Evolutionary conservation across 2,329 filamentous ascomycete genomes (phyloP), one percentile per base, ranked within the genome.

Genomic region (Claviceps capensis): DNA sequence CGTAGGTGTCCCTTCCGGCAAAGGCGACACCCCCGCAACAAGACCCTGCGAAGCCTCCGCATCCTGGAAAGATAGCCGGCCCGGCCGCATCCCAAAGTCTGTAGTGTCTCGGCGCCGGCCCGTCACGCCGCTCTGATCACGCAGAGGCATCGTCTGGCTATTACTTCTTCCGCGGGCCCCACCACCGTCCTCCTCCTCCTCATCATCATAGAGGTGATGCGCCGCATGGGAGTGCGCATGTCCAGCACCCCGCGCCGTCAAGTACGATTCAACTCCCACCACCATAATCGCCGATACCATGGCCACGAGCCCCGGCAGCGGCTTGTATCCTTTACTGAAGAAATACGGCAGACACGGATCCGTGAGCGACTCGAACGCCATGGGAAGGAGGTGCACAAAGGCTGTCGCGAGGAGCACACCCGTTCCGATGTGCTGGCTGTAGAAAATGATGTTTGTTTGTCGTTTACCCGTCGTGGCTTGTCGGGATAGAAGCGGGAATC

Each of bases 351-450:
- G 79, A 60, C 83, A 86, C 44, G 82, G 82, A 56, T 85, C 78
- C 57, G 77, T 83, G 19, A 85, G 70, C 42, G 81, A 83, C 53
- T 74, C 66, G 60, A 86, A 86, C 1, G 83, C 82, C 26, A 79
- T 86, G 51, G 80, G 82, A 4, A 85, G 75, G 13, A 85, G 73
- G 68, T 91, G 86, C 26, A 91, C 86, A 61, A 93, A 93, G 52
- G 87, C 86, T 1, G 87, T 93, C 11, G 88, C 86, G 55, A 93
- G 83, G n/a, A 93, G 72, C 19, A 93, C 88, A 54, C 87, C 87
- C 1, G 87, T 93, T 61, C 87, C 85, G 57, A 88, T 85, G 68
- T 88, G 85, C 57, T 85, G 80, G 60, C 81, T 82, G 56, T 82
- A 71, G 63, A 85, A 84, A 56, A 85, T 74, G 59, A 85, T 74